Evolutionary conservation across 1,284 basidiomycete genomes (phyloP), one percentile per base, ranked within the genome.

Genomic region (Coriolopsis trogii): DNA sequence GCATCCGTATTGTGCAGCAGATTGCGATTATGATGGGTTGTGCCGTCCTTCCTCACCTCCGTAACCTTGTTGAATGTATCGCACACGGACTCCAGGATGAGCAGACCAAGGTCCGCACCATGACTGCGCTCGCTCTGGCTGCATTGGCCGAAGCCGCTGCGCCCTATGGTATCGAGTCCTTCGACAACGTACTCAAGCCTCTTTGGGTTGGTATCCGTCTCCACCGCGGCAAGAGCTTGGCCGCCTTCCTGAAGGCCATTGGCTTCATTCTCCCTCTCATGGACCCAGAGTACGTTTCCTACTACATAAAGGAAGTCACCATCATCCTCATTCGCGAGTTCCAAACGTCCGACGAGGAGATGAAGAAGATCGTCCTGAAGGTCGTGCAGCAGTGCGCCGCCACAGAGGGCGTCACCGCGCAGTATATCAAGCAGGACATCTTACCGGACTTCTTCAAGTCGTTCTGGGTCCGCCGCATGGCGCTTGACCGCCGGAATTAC

Each of bases 1-100:
- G 97, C 73, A 98, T 99, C 65, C 94, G 95, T 66, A 99, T 99
- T 61, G 94, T 99, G 18, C 97, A 99, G 74, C 97, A 99, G 71
- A 99, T 99, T 53, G 95, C 97, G 18, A 97, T 99, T 68, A 98
- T 99, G 95, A 98, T 98, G 95, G 96, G 97, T 18, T 98, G 96
- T 65, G 97, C 96, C n/a, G 91, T 99, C 29, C 82, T 99, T 4
- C 97, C 97, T 15, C 97, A 99, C 71, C 79, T 99, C 39, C 91
- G 95, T 53, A 98, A 97, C 66, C 81, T 99, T 29, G 96, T 99
- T 36, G 93, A 98, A 60, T 95, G 95, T 60, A 94, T 99, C 49
- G 94, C 95, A 2, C 93, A 96, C 62, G 97, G 97, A 20, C 79
- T 99, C 39, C 87, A 93, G 41, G 97, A 99, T 66, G 97, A 99